These are phyloP conservation scores for Calonectria fujianensis DNA, from an alignment of 2,329 filamentous ascomycete species.

Conservation along the genomic window DNA sequence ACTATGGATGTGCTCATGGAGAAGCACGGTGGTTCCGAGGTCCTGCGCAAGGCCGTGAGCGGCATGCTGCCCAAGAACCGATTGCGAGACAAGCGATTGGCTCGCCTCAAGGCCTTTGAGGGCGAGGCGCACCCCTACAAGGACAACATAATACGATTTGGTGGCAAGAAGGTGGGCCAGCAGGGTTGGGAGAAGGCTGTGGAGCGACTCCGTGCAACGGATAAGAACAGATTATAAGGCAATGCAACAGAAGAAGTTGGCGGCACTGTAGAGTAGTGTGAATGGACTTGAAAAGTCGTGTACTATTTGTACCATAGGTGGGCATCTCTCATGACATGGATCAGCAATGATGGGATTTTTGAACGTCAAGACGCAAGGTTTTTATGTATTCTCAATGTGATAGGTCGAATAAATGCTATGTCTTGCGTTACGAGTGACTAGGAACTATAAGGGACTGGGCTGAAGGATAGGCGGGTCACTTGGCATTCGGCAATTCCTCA, in stretches of 20 bases:
- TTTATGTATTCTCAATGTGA: background rate
- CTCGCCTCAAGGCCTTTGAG: slow-evolving; percentile 95
- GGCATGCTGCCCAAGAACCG: slow-evolving; percentile 99
- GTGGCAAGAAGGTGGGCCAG: slow-evolving; percentile 73
- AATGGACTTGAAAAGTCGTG: slow-evolving; percentile 52
- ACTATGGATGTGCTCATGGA: slow-evolving; percentile 96
- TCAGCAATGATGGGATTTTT: slow-evolving; percentile 46
- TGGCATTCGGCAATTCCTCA: background rate
- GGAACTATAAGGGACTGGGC: background rate
- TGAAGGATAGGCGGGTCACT: background rate
- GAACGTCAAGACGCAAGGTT: background rate
- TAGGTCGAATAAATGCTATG: background rate
- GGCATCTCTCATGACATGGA: slow-evolving; percentile 55
- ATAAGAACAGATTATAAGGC: slow-evolving; percentile 70
- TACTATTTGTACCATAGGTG: slow-evolving; percentile 59
- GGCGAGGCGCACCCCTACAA: slow-evolving; percentile 94
- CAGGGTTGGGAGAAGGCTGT: slow-evolving; percentile 73
- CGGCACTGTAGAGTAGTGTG: slow-evolving; percentile 45
- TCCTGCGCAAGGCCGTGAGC: slow-evolving; percentile 91
- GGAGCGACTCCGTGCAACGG: slow-evolving; percentile 69
- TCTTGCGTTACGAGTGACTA: background rate
- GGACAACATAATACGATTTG: slow-evolving; percentile 87
- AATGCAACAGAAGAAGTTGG: slow-evolving; percentile 13
- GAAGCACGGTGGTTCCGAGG: slow-evolving; percentile 94
- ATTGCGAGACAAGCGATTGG: slow-evolving; percentile 89